These are phyloP conservation scores for Stagonosporopsis cucurbitacearum DNA, from an alignment of 2,329 filamentous ascomycete genomes.

Conservation along the genomic window DNA sequence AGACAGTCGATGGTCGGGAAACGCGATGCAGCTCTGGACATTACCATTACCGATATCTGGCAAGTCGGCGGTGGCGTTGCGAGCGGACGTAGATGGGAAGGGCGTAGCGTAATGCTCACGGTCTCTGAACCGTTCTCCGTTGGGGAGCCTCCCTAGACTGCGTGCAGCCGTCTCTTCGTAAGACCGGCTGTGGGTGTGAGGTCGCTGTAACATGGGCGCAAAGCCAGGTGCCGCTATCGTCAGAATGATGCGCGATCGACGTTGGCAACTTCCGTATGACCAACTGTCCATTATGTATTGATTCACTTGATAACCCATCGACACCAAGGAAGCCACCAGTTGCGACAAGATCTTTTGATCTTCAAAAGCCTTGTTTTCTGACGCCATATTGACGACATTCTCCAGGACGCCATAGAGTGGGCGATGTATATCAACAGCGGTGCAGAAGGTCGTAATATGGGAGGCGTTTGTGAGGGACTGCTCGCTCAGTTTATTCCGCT, in stretches of 20 bases:
- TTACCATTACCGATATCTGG: slow-evolving; percentile 68
- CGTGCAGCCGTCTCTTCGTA: slow-evolving; percentile 31
- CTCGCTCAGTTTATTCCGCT: slow-evolving; percentile 61
- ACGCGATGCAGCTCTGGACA: slow-evolving; percentile 65
- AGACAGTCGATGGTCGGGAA: slow-evolving; percentile 71
- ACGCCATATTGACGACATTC: slow-evolving; percentile 74
- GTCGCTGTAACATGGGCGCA: slow-evolving; percentile 62
- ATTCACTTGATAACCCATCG: slow-evolving; percentile 77
- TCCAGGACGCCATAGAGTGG: slow-evolving; percentile 79
- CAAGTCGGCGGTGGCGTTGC: slow-evolving; percentile 65
- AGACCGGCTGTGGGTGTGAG: slow-evolving; percentile 69
- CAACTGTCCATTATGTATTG: slow-evolving; percentile 73
- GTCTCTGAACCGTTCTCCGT: slow-evolving; percentile 60
- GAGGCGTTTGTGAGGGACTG: slow-evolving; percentile 73
- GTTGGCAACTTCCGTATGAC: slow-evolving; percentile 70
- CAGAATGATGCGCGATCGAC: slow-evolving; percentile 72
- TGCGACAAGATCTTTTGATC: slow-evolving; percentile 74
- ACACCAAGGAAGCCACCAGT: slow-evolving; percentile 74
- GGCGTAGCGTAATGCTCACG: slow-evolving; percentile 62
- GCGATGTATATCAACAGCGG: slow-evolving; percentile 75
- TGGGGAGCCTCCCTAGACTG: slow-evolving; percentile 58
- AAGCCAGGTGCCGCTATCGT: slow-evolving; percentile 72
- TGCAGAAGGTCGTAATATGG: slow-evolving; percentile 76
- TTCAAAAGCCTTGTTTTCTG: slow-evolving; percentile 51
- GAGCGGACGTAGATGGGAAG: slow-evolving; percentile 64